These are phyloP conservation scores for maize (Zea mays) DNA, from an alignment of 176 grass and related monocot genomes.

Conservation along the genomic window DNA sequence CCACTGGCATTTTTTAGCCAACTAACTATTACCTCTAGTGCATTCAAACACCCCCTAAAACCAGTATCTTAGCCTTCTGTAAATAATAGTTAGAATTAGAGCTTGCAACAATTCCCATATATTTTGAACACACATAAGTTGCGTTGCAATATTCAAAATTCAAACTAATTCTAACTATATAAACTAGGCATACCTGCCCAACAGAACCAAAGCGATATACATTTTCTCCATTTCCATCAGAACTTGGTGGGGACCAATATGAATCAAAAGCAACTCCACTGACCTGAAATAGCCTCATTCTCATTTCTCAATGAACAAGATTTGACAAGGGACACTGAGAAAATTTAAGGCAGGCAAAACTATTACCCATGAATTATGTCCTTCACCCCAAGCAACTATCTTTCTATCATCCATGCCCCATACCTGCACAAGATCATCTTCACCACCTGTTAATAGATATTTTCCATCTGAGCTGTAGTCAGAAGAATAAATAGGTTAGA, in stretches of 20 bases:
- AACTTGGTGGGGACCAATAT: slow-evolving; percentile 86
- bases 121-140: slow-evolving; percentile 10
- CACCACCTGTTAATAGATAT: slow-evolving; percentile 92
- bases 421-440: slow-evolving; percentile 98
- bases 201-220: slow-evolving; percentile 98
- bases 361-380: slow-evolving; percentile 97
- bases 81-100: neutral
- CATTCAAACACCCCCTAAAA: no score
- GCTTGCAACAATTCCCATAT: slow-evolving; percentile 14
- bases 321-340: slow-evolving; percentile 19
- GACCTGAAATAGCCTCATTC: slow-evolving; percentile 47
- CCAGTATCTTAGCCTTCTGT: neutral
- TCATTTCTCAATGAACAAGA: slow-evolving; percentile 7
- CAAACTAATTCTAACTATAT: slow-evolving; percentile 19
- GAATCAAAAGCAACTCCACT: slow-evolving; percentile 98
- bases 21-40: no score
- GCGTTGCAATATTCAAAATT: slow-evolving; percentile 5
- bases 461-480: slow-evolving; percentile 76
- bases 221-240: slow-evolving; percentile 80
- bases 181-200: slow-evolving; percentile 67
- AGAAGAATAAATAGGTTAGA: slow-evolving; percentile 34
- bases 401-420: slow-evolving; percentile 93
- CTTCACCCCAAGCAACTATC: slow-evolving; percentile 94
- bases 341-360: slow-evolving; percentile 23
- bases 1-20: no score